Evolutionary conservation across 306 rosid species (phyloP).

Genomic region (Crotalaria pallida): DNA sequence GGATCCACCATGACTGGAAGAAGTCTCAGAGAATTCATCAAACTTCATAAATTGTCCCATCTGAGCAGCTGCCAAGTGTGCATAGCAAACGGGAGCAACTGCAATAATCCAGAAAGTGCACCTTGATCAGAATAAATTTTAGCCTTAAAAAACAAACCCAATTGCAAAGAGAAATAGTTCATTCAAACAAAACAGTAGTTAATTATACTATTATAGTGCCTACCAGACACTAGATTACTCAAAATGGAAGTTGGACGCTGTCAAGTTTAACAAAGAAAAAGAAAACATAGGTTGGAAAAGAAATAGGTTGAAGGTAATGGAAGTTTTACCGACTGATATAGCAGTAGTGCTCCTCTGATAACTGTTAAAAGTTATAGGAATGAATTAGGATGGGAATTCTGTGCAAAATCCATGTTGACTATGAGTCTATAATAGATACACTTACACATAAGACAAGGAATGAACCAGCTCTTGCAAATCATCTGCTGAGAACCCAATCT

Average conservation of each 20-base stretch:
- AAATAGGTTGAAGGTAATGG: not conserved
- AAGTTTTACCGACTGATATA: constrained; percentile 31
- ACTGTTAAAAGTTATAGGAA: not conserved
- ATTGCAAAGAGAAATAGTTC: not conserved
- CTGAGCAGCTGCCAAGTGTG: constrained; percentile 37
- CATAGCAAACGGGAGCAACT: constrained; percentile 43
- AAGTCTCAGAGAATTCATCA: constrained; percentile 18
- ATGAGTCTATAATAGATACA: not conserved
- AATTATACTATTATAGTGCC: not conserved
- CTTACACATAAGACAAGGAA: constrained; percentile 36
- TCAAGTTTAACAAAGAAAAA: not conserved
- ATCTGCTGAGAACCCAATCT: constrained; percentile 35
- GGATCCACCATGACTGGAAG: constrained; percentile 25
- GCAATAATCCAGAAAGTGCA: not conserved
- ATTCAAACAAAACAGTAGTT: not conserved
- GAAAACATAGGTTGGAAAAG: not conserved
- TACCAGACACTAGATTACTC: not conserved
- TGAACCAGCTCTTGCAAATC: constrained; percentile 37
- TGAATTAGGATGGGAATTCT: not conserved
- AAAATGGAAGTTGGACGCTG: not conserved
- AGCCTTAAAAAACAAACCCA: not conserved
- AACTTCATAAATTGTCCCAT: constrained; percentile 30
- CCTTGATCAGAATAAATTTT: not conserved
- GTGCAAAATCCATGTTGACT: not conserved
- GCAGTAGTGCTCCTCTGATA: constrained; percentile 42